Base-by-base conservation (phyloP, 495 filamentous ascomycete species). In the Saxophila tyrrhenica region DNA sequence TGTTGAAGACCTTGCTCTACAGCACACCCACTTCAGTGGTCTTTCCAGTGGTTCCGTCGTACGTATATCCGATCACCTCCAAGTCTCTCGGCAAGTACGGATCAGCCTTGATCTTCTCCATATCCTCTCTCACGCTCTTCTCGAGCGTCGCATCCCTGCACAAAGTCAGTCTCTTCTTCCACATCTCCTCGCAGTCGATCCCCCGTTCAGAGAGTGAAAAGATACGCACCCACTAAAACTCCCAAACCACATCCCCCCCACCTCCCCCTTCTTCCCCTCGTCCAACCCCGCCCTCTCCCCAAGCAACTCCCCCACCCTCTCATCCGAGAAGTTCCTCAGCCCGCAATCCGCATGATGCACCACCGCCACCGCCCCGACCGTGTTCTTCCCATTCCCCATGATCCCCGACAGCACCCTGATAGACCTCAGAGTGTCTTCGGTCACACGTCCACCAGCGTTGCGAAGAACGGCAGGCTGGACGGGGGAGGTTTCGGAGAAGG, bases 101-200 rank as follows among this genome's bases (percentile, higher is more conserved):
- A 43, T 58, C 50, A 21, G 21, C 25, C 38, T 49, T 58, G 50
- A 58, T 48, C 8, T 52, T 39, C 15, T 21, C 55, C 41, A 58
- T 44, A 29, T 58, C 55, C 29, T 53, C 55, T 24, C n/a, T 48
- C 24, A 58, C 50, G 44, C 55, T 58, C 10, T 41, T 50, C n/a
- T 48, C 55, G 25, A 53, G 19, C 16, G 50, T 58, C 3, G 7
- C 5, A 17, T n/a, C 41, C 3, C 41, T 44, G n/a, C 29, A 35
- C 5, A 35, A 13, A 35, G 29, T 35, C 29, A 35, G 29, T 35
- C 29, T 5, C 5, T 35, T 13, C 5, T 7, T 13, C 29, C 29
- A 13, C 5, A 5, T 35, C 29, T 5, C 13, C 5, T 7, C 29
- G 3, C 16, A 22, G 17, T 41, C 32, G 23, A 3, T n/a, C n/a